A percentile compares a stretch with the other conserved stretches of the same genome.
phyloP scores from a whole-genome alignment of 495 filamentous ascomycete genomes.

The Geoglossum glabrum region DNA sequence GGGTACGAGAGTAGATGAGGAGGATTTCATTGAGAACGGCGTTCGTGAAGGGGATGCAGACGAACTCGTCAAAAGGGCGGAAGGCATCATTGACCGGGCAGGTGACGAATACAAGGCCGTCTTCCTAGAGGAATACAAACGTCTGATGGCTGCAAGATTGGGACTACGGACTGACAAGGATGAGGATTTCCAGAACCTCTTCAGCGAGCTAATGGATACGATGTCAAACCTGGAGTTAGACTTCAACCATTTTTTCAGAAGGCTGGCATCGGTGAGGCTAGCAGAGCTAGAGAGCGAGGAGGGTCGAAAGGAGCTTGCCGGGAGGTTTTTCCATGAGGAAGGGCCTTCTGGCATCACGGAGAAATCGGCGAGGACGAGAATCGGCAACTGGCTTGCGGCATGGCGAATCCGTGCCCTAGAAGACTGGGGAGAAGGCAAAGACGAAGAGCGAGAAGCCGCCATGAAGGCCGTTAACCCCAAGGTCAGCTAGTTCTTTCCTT shows the following conservation, averaged over 20 bases:
- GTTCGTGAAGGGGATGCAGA: conserved; percentile 43
- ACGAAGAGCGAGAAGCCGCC: conserved; percentile 37
- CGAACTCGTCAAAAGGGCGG: conserved; percentile 55
- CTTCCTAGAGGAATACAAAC: conserved; percentile 72
- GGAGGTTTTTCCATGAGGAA: conserved; percentile 50
- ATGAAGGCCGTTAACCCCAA: conserved; percentile 86
- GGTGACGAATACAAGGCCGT: conserved; percentile 75
- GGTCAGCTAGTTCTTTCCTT: conserved; percentile 14
- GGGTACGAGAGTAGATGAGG: conserved; percentile 43
- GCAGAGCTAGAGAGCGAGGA: conserved; percentile 38
- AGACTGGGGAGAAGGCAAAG: conserved; percentile 42
- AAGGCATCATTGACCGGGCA: conserved; percentile 52
- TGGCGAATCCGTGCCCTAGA: conserved; percentile 49
- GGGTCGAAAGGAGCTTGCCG: conserved; percentile 32
- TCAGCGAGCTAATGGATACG: conserved; percentile 61
- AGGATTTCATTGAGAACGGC: conserved; percentile 48
- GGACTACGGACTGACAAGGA: conserved; percentile 46
- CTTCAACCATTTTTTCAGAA: conserved; percentile 81
- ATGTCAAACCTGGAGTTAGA: conserved; percentile 65
- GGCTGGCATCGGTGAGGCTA: conserved; percentile 38
- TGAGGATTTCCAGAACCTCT: conserved; percentile 56
- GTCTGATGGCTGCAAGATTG: conserved; percentile 54
- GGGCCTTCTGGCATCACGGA: conserved; percentile 36
- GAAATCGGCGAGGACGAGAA: conserved; percentile 37
- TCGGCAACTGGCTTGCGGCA: conserved; percentile 54